Percentiles rank a stretch among this genome's conserved stretches.
Conservation (phyloP, 1,284 basidiomycete genomes). For the Cryptococcus neoformans region DNA sequence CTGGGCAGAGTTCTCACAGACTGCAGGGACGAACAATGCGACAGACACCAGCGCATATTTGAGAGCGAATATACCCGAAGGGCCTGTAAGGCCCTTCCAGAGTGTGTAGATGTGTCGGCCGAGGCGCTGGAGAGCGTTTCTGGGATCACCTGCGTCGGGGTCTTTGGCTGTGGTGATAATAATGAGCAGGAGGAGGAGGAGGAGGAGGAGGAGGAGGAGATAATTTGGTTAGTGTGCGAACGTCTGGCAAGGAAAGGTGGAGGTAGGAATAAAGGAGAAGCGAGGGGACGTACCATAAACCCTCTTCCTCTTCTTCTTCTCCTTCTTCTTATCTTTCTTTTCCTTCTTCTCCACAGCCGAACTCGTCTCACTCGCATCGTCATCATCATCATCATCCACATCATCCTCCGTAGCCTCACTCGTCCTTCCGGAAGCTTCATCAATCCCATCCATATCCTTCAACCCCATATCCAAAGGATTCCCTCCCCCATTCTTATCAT, state of each 20-base stretch:
- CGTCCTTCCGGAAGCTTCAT: conserved; percentile 2
- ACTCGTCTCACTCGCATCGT: conserved; percentile 7
- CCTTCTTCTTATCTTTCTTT: conserved; percentile 12
- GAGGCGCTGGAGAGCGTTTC: conserved; percentile 36
- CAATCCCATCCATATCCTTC: conserved; percentile 7
- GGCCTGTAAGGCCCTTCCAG: conserved; percentile 26
- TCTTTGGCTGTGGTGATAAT: conserved; percentile 20
- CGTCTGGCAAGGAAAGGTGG: neutral
- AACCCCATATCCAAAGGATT: conserved; percentile 37
- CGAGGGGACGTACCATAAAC: conserved; percentile 8
- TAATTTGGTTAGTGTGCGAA: neutral
- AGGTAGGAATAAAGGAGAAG: neutral
- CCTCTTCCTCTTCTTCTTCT: conserved; percentile 12
- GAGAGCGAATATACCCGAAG: conserved; percentile 54
- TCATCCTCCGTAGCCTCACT: conserved; percentile 1
- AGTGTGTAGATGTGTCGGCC: conserved; percentile 20
- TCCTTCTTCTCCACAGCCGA: neutral
- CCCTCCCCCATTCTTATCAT: conserved; percentile 17
- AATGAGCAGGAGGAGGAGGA: neutral
- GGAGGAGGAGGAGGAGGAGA: neutral
- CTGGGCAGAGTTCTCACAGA: conserved; percentile 48
- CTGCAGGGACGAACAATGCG: conserved; percentile 58
- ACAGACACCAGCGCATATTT: conserved; percentile 59
- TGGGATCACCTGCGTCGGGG: conserved; percentile 43
- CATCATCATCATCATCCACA: conserved; percentile 16